phyloP scores from a whole-genome alignment of 306 rosid genomes.

The Castanea crenata region DNA sequence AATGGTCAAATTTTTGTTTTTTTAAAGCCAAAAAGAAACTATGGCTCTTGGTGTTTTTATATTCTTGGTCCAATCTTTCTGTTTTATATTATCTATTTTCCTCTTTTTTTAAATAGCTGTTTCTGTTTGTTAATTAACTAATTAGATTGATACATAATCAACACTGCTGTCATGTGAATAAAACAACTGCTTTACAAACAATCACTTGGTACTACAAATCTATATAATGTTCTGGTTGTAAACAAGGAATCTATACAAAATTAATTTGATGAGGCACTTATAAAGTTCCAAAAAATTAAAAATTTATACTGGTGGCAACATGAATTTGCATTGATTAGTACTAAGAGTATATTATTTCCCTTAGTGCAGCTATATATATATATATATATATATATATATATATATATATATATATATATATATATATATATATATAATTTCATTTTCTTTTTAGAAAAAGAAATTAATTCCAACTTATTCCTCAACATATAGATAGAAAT shows the following conservation, averaged over 20 bases:
- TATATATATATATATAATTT: neutral
- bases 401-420: no score
- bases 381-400: no score
- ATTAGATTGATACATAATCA: neutral
- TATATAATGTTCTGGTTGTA: neutral
- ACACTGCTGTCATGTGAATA: neutral
- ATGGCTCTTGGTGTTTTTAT: neutral
- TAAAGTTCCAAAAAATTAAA: neutral
- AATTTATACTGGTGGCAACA: neutral
- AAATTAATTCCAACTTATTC: neutral
- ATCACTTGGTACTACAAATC: neutral
- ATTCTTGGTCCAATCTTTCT: neutral
- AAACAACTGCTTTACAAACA: neutral
- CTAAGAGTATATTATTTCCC: constrained; percentile 1
- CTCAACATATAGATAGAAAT: neutral
- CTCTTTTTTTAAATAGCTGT: neutral
- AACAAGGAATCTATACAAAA: neutral
- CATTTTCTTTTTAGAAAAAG: neutral
- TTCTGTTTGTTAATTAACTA: no score
- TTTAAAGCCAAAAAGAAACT: constrained; percentile 10
- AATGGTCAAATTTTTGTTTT: constrained; percentile 17
- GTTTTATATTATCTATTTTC: neutral
- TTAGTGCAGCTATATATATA: neutral
- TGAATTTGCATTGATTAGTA: neutral
- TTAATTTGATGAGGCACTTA: neutral